phyloP scores from a whole-genome alignment of 345 rosid genomes.

The Pugionium cornutum region DNA sequence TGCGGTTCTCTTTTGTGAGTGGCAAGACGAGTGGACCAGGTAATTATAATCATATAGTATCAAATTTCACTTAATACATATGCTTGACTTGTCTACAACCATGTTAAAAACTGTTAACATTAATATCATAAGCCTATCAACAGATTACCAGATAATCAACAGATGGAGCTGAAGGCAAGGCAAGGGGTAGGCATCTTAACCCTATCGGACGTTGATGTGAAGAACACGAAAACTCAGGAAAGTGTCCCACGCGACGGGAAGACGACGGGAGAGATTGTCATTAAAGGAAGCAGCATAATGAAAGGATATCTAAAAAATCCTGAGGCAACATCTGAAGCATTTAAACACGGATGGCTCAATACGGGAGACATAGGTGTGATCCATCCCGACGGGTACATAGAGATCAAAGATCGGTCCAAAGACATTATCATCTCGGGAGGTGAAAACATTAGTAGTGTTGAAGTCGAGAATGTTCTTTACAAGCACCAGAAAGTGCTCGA shows the following conservation, averaged over 20 bases:
- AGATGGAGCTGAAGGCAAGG: constrained; percentile 24
- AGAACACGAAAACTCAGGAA: constrained; percentile 49
- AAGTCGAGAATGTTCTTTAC: constrained; percentile 54
- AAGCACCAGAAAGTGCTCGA: constrained; percentile 48
- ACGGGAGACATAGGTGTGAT: constrained; percentile 61
- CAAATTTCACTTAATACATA: no score
- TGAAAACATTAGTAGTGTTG: constrained; percentile 64
- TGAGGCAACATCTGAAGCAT: constrained; percentile 50
- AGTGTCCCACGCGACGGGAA: constrained; percentile 59
- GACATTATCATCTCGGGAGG: constrained; percentile 69
- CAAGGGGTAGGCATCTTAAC: constrained; percentile 44
- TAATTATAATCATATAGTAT: no score
- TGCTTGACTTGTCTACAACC: neutral
- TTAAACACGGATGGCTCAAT: constrained; percentile 60
- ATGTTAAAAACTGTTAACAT: neutral
- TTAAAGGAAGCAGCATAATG: constrained; percentile 57
- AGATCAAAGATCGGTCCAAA: constrained; percentile 65
- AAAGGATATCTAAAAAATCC: constrained; percentile 54
- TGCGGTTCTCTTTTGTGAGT: constrained; percentile 69
- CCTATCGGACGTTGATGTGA: constrained; percentile 52
- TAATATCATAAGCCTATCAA: neutral
- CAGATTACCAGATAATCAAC: constrained; percentile 28
- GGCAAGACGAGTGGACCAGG: constrained; percentile 67
- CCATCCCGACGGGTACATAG: constrained; percentile 50
- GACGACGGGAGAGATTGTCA: constrained; percentile 61